phyloP scores from a whole-genome alignment of 768 basidiomycete species.

The Hypholoma sublateritium region DNA sequence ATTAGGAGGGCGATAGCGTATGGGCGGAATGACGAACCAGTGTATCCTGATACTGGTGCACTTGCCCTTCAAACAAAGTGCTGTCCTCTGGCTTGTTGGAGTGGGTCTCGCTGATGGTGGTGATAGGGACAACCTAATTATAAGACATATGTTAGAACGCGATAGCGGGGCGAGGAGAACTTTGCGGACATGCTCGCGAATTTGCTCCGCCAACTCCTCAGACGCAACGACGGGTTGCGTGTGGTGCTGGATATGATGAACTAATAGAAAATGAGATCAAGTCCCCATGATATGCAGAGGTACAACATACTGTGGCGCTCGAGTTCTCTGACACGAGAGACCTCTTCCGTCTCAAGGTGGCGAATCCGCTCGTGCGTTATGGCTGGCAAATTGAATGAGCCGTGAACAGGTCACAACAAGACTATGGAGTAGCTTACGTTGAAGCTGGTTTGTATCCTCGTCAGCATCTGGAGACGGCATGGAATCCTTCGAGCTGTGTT shows the following conservation, averaged over 20 bases:
- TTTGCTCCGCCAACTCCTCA: slow-evolving; percentile 25
- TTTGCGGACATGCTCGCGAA: slow-evolving; percentile 22
- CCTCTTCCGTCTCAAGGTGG: slow-evolving; percentile 23
- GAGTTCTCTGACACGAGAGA: slow-evolving; percentile 28
- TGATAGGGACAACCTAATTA: slow-evolving; percentile 25
- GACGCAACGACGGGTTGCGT: slow-evolving; percentile 30
- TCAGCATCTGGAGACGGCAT: slow-evolving; percentile 12
- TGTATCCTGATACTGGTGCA: slow-evolving; percentile 26
- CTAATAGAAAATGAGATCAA: slow-evolving; percentile 12
- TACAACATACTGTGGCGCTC: slow-evolving; percentile 32
- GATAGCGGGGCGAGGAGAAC: background rate
- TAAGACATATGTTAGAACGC: background rate
- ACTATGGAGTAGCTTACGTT: slow-evolving; percentile 1
- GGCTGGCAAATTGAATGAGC: background rate
- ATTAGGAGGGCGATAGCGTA: background rate
- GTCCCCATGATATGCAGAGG: background rate
- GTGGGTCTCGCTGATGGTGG: slow-evolving; percentile 26
- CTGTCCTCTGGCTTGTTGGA: slow-evolving; percentile 28
- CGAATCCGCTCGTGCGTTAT: slow-evolving; percentile 14
- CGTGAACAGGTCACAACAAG: too few species aligned
- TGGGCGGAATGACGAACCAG: slow-evolving; percentile 16
- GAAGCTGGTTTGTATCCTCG: slow-evolving; percentile 12
- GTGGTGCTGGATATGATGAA: slow-evolving; percentile 40
- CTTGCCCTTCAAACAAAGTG: slow-evolving; percentile 26
- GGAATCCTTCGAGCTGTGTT: slow-evolving; percentile 3